Percentiles rank a stretch among this genome's conserved stretches.
phyloP scores from a whole-genome alignment of 2,329 filamentous ascomycete species.

The Sphaerulina musiva region DNA sequence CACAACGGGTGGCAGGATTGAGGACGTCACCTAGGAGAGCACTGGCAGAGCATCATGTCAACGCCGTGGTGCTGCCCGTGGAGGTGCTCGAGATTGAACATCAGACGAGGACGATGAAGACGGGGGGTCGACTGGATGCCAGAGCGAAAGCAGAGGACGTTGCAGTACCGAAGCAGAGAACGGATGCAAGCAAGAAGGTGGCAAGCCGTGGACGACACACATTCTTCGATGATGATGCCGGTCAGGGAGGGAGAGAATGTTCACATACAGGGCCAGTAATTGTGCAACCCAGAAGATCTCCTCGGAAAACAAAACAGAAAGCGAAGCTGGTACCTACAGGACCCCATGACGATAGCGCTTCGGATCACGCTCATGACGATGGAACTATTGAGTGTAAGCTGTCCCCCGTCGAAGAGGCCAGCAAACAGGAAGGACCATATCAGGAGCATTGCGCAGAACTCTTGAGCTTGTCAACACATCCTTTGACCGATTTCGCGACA shows the following conservation, averaged over 20 bases:
- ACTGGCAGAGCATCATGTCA: conserved; percentile 22
- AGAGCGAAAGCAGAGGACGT: not conserved
- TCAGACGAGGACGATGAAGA: conserved; percentile 8
- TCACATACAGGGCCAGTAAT: not conserved
- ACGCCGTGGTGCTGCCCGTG: conserved; percentile 18
- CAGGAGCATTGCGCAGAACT: conserved; percentile 26
- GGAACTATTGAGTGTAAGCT: not conserved
- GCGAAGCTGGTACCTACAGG: not conserved
- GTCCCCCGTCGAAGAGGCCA: not conserved
- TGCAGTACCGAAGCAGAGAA: conserved; percentile 5
- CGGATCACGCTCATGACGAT: not conserved
- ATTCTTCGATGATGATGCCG: conserved; percentile 8
- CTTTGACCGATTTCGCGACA: conserved; percentile 34
- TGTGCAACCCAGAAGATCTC: not conserved
- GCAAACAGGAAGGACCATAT: conserved; percentile 15
- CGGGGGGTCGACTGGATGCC: conserved; percentile 1
- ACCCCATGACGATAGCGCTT: not conserved
- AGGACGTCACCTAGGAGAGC: conserved; percentile 14
- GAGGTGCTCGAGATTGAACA: conserved; percentile 4
- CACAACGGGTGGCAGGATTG: not conserved
- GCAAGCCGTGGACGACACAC: conserved; percentile 8
- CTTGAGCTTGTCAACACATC: conserved; percentile 30
- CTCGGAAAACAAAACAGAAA: conserved; percentile 2
- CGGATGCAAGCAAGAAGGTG: conserved; percentile 1
- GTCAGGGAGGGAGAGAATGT: not conserved